Evolutionary conservation across 441 rosid genomes (phyloP).

Genomic region (Hura crepitans): DNA sequence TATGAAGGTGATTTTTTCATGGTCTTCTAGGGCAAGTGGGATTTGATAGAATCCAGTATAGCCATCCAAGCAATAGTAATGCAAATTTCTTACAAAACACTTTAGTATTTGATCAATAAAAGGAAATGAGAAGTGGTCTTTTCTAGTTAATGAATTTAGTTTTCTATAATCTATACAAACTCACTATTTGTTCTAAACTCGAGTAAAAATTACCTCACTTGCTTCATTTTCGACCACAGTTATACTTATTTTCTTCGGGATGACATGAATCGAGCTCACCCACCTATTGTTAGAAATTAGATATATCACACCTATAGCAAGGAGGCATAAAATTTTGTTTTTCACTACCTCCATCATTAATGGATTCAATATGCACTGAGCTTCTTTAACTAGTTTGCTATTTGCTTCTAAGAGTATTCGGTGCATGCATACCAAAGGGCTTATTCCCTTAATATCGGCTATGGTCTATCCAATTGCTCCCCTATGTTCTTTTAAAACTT

Average conservation of each 20-base stretch:
- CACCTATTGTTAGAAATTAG: neutral
- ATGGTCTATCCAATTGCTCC: neutral
- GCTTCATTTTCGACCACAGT: neutral
- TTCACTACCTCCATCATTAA: neutral
- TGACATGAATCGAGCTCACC: neutral
- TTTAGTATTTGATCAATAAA: neutral
- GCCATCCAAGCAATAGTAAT: neutral
- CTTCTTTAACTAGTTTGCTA: fast-evolving
- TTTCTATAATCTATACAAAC: neutral
- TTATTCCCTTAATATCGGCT: neutral
- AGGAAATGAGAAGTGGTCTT: neutral
- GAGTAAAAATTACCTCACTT: neutral
- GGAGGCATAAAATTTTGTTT: neutral
- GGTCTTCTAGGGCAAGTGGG: neutral
- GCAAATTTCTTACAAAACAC: neutral
- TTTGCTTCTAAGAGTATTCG: neutral
- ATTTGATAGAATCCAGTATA: neutral
- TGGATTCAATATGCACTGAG: neutral
- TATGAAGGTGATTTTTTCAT: neutral
- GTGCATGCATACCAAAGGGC: neutral
- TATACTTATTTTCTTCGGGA: neutral
- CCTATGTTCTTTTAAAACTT: neutral
- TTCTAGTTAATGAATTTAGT: neutral
- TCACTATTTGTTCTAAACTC: neutral
- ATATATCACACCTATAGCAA: neutral